Evolutionary conservation across 2,329 filamentous ascomycete species (phyloP), one percentile per base, ranked within the genome.

Genomic region (Paraphoma sp.): DNA sequence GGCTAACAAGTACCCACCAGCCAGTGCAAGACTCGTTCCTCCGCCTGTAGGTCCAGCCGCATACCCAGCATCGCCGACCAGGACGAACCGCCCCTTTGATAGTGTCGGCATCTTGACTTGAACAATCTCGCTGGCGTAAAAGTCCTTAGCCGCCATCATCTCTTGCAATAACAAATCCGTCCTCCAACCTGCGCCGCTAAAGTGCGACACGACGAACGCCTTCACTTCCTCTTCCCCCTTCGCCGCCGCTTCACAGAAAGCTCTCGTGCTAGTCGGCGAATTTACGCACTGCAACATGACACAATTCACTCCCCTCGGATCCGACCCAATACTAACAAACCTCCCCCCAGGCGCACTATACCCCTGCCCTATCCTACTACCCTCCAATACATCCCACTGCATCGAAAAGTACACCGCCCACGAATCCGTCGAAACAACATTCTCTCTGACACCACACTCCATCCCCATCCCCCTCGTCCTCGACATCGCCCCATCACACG

Each of bases 21-120:
- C 52, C n/a, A 78, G 66, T 6, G 75, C 74, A 6, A 72, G 57
- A 12, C 64, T 70, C 4, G 64, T 60, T 5, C 66, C 65, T 9
- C 62, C 38, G 7, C 64, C 64, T 42, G 59, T 59, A 1, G 56
- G 64, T 23, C 66, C 68, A 17, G 42, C 48, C 54, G 12, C 73
- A 49, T 71, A 73, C 0, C 63, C 76, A 1, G 85, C 82, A 59
- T 88, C 84, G 0, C 84, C 85, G 0, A 86, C 52, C 0, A 86
- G 72, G 2, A 75, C 79, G 2, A 86, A 77, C 0, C 83, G 79
- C 0, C 81, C 80, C 0, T 71, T 70, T 10, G 70, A 80, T 80
- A 78, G 84, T 4, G 53, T 57, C 1, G 75, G 62, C 56, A 81
- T 53, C 48, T 78, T 79, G 41, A 86, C 78, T 44, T 81, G 74